Evolutionary conservation across 306 rosid species (phyloP), one percentile per base, ranked within the genome.

Genomic region (Inga leiocalycina): DNA sequence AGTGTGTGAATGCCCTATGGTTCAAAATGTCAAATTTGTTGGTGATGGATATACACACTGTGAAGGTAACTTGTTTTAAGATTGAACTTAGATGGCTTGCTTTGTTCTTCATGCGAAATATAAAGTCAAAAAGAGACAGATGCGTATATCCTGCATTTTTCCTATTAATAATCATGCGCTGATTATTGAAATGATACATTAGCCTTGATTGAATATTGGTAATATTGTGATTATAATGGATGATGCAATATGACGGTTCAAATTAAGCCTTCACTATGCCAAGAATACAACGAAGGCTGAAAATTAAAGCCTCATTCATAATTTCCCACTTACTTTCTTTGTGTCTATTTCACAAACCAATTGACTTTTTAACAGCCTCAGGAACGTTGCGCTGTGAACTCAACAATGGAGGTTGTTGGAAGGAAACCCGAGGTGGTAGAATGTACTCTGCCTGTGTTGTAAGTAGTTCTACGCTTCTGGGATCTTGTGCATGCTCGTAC

Each of bases 341-440:
- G 14, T 2, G n/a, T 71, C 69, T n/a, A 35, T 22, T 61, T 22
- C 64, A 43, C 19, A 35, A 57, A 64, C 46, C 37, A 61, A 14
- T 59, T 43, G 77, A 67, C 56, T 74, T 74, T 24, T 51, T 57
- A 73, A 87, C 91, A 94, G 97, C 98, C 79, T 82, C 94, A 4
- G 98, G 92, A 77, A 82, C 93, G 34, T 87, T 92, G 86, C 91
- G 92, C 79, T 96, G 99, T 90, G 93, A 85, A 84, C 43, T 93
- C 73, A 88, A 92, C 89, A 94, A 96, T 77, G 99, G 97, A 76
- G 99, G 99, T 77, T 96, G 99, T 86, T 96, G 99, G 99, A 92
- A 88, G 86, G 85, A 83, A 83, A 78, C 90, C 75, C 88, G 12
- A 88, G 72, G 79, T 37, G 86, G 97, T 51, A 83, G 78, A 75